Evolutionary conservation across 1,284 basidiomycete genomes (phyloP).

Genomic region (Pseudozyma hubeiensis): DNA sequence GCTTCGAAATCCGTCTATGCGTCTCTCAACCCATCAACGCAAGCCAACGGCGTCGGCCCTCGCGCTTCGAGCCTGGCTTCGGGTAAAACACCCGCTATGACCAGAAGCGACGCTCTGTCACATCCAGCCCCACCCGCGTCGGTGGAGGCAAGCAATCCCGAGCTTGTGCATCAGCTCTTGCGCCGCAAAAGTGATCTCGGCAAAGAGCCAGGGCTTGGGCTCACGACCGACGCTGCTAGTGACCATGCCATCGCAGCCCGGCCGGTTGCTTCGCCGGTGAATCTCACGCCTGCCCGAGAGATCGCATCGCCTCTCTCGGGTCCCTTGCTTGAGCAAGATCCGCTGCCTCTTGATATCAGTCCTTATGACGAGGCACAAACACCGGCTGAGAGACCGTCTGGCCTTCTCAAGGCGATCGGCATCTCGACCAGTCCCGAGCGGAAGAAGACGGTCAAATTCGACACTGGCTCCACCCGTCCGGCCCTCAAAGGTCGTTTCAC

Average conservation of each 20-base stretch:
- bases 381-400: background rate
- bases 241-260: conserved; percentile 44
- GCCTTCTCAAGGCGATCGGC: conserved; percentile 23
- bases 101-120: conserved; percentile 37
- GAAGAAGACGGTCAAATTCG: conserved; percentile 55
- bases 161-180: conserved; percentile 53
- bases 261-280: conserved; percentile 26
- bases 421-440: conserved; percentile 7
- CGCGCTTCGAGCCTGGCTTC: conserved; percentile 30
- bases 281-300: conserved; percentile 20
- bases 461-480: conserved; percentile 22
- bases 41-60: conserved; percentile 20
- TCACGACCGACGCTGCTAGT: conserved; percentile 43
- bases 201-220: conserved; percentile 13
- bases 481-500: conserved; percentile 30
- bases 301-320: conserved; percentile 3
- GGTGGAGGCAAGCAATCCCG: conserved; percentile 50
- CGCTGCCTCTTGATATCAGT: conserved; percentile 29
- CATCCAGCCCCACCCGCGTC: conserved; percentile 54
- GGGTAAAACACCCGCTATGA: conserved; percentile 25
- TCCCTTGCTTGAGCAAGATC: conserved; percentile 33
- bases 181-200: conserved; percentile 47
- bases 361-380: conserved; percentile 11
- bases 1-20: conserved; percentile 25
- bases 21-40: conserved; percentile 26